Evolutionary conservation across 1,284 basidiomycete genomes (phyloP).

Genomic region (Moesziomyces antarcticus): DNA sequence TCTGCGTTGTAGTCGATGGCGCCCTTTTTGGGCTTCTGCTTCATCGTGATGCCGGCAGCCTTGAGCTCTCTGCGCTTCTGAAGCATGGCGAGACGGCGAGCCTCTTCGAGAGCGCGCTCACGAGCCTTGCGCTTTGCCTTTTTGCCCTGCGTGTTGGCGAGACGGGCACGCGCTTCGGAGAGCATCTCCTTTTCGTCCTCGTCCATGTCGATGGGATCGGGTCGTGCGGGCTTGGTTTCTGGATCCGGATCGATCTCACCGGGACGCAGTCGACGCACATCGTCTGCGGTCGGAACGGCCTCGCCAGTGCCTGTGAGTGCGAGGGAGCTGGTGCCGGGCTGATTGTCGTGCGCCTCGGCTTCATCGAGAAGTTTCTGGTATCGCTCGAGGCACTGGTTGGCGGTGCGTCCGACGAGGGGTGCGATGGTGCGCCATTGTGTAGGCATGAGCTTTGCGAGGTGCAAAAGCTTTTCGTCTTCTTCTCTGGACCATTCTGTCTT

Average conservation of each 20-base stretch:
- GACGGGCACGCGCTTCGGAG: conserved; percentile 94
- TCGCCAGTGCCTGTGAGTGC: conserved; percentile 84
- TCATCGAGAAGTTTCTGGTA: conserved; percentile 98
- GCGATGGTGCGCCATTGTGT: conserved; percentile 99
- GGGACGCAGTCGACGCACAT: conserved; percentile 86
- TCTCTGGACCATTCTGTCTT: conserved; percentile 88
- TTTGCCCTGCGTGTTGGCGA: conserved; percentile 99
- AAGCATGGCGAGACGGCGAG: conserved; percentile 88
- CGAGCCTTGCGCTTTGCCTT: conserved; percentile 99
- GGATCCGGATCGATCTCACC: conserved; percentile 99
- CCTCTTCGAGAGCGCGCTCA: conserved; percentile 86
- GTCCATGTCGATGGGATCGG: conserved; percentile 99
- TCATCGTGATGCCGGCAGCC: conserved; percentile 85
- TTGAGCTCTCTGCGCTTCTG: conserved; percentile 99
- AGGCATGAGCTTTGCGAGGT: conserved; percentile 98
- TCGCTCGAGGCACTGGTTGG: conserved; percentile 96
- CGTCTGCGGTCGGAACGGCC: conserved; percentile 87
- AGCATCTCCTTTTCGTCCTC: conserved; percentile 99
- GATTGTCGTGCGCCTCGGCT: conserved; percentile 73
- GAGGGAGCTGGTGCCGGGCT: conserved; percentile 43
- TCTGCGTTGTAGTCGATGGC: conserved; percentile 99
- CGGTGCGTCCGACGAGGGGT: conserved; percentile 97
- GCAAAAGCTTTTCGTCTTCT: conserved; percentile 97
- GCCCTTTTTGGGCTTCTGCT: conserved; percentile 87
- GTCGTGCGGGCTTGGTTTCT: conserved; percentile 95